Evolutionary conservation across 2,329 filamentous ascomycete genomes (phyloP), one percentile per base, ranked within the genome.

Genomic region (Sclerotinia spermophila): DNA sequence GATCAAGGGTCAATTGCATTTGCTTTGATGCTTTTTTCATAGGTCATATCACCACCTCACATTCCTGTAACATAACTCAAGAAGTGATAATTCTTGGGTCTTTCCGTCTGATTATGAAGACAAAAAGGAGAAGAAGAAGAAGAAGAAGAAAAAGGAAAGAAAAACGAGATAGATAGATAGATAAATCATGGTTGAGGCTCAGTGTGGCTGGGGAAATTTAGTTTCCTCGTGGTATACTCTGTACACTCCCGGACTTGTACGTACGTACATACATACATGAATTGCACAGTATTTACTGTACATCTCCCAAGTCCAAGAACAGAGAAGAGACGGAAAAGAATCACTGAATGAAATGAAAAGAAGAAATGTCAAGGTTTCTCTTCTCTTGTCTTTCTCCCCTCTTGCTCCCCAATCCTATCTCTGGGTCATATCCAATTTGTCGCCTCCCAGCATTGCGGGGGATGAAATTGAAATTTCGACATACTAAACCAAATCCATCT

Each of bases 121-220:
- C 33, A 27, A 13, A 13, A n/a, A 15, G 45, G 24, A 24, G n/a
- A 27, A 7, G 11, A 15, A 27, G n/a, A 24, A 24, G 30, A 38
- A 17, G 15, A n/a, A 30, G 17, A 35, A n/a, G n/a, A n/a, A n/a
- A n/a, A n/a, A n/a, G n/a, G n/a, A n/a, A n/a, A n/a, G n/a, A n/a
- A n/a, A n/a, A n/a, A n/a, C n/a, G 10, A 15, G 7, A 40, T 21
- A 59, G 10, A 21, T 19, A 58, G 19, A n/a, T 5, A n/a, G 24
- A 15, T 40, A 7, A 38, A 38, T 24, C 33, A 59, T 17, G 15
- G 15, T 27, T 40, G 62, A 53, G 62, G 62, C 45, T 65, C 62
- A 40, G 45, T 65, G 62, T 65, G 62, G 62, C 62, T 65, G 62
- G 33, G 33, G 33, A 27, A 48, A n/a, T 38, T 11, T n/a, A 40